phyloP scores from a whole-genome alignment of 2,329 filamentous ascomycete genomes.

The Xylaria sp. region DNA sequence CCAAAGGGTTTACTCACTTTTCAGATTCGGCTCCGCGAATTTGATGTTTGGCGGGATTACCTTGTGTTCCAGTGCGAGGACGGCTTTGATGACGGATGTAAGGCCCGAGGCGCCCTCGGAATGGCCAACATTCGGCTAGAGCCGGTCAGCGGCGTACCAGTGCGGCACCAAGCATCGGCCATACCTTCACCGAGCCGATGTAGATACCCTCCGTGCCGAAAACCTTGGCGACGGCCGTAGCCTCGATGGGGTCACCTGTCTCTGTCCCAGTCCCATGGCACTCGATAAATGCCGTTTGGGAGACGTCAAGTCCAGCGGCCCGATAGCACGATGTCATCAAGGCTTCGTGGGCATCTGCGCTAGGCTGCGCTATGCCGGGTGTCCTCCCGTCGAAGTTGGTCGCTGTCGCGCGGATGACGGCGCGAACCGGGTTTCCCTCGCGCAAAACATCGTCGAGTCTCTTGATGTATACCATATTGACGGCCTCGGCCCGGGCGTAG shows the following conservation, averaged over 20 bases:
- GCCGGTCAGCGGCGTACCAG: slow-evolving; percentile 33
- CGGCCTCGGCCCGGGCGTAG: slow-evolving; percentile 54
- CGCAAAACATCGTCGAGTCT: slow-evolving; percentile 47
- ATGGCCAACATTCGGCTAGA: slow-evolving; percentile 45
- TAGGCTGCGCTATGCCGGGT: slow-evolving; percentile 23
- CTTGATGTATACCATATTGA: slow-evolving; percentile 50
- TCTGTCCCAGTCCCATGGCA: slow-evolving; percentile 40
- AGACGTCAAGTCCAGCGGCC: slow-evolving; percentile 17
- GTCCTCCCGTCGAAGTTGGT: slow-evolving; percentile 48
- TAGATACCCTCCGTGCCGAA: slow-evolving; percentile 27
- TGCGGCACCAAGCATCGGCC: background rate
- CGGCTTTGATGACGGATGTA: slow-evolving; percentile 46
- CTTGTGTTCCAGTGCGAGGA: slow-evolving; percentile 44
- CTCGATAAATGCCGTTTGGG: slow-evolving; percentile 23
- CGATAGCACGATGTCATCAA: slow-evolving; percentile 26
- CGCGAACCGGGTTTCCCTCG: slow-evolving; percentile 48
- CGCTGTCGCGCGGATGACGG: slow-evolving; percentile 42
- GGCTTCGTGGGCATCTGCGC: slow-evolving; percentile 24
- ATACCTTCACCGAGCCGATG: slow-evolving; percentile 28
- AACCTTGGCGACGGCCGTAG: slow-evolving; percentile 33
- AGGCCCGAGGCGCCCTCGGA: slow-evolving; percentile 48
- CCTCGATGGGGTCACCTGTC: slow-evolving; percentile 41
- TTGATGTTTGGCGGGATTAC: slow-evolving; percentile 46
- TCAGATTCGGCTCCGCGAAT: slow-evolving; percentile 37
- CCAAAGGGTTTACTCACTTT: slow-evolving; percentile 16